These are phyloP conservation scores for Thermothielavioides terrestris DNA, from an alignment of 495 filamentous ascomycete species.

Conservation along the genomic window DNA sequence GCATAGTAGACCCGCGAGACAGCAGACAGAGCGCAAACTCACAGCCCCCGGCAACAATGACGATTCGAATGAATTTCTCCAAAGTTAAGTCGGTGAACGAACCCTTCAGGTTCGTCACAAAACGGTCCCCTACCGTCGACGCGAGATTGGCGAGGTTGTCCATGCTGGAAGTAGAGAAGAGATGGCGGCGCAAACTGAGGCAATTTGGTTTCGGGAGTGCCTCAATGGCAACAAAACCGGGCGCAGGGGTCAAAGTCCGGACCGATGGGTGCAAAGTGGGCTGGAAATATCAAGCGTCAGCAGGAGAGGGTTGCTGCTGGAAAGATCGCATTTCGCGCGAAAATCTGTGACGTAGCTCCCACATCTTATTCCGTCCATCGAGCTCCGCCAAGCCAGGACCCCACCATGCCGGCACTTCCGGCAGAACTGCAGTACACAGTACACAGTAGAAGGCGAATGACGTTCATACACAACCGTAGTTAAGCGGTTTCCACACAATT, in stretches of 20 bases:
- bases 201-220: background rate
- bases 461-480: too few relatives aligned
- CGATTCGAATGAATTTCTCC: constrained; percentile 52
- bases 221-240: background rate
- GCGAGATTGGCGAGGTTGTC: constrained; percentile 29
- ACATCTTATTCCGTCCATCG: too few relatives aligned
- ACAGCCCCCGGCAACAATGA: constrained; percentile 46
- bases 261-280: background rate
- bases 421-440: background rate
- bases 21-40: background rate
- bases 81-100: constrained; percentile 47
- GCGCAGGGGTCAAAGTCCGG: background rate
- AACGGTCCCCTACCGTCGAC: constrained; percentile 29
- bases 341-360: background rate
- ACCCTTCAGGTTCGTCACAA: constrained; percentile 46
- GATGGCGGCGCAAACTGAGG: background rate
- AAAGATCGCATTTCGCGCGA: constrained; percentile 6
- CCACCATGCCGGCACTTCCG: constrained; percentile 10
- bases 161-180: constrained; percentile 12
- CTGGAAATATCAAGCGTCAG: background rate
- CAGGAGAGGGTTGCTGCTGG: background rate
- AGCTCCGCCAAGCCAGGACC: constrained; percentile 5
- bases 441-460: too few relatives aligned
- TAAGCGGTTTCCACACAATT: too few relatives aligned
- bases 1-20: background rate